A percentile compares a stretch with the other conserved stretches of the same genome.
phyloP scores from a whole-genome alignment of 2,329 filamentous ascomycete species.

The Thelonectria rubi region DNA sequence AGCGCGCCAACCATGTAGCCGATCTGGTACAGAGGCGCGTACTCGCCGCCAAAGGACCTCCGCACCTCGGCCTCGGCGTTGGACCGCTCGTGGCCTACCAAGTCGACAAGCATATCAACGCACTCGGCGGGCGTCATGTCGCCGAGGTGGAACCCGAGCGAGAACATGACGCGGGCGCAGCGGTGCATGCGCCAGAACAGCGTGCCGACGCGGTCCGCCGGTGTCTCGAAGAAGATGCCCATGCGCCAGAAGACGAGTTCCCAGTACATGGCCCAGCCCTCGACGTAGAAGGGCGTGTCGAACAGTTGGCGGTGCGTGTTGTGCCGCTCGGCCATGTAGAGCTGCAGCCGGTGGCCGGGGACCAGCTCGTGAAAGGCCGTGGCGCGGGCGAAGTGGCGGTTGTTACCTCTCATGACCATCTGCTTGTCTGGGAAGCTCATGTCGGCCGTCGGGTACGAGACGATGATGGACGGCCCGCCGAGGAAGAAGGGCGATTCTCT shows the following conservation, averaged over 20 bases:
- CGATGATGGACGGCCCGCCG: conserved; percentile 61
- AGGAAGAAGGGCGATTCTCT: conserved; percentile 68
- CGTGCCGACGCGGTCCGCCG: conserved; percentile 64
- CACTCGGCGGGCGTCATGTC: conserved; percentile 62
- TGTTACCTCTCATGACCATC: conserved; percentile 69
- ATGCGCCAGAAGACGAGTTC: conserved; percentile 66
- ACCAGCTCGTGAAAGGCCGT: conserved; percentile 71
- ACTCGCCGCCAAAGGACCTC: conserved; percentile 64
- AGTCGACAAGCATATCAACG: conserved; percentile 64
- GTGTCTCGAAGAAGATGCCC: conserved; percentile 58
- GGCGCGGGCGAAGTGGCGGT: conserved; percentile 63
- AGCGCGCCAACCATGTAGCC: conserved; percentile 69
- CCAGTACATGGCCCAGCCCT: conserved; percentile 71
- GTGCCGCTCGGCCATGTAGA: conserved; percentile 57
- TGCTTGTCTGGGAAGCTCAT: conserved; percentile 65
- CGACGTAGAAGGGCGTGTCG: conserved; percentile 66
- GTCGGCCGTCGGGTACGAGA: conserved; percentile 63
- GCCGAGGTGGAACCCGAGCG: conserved; percentile 65
- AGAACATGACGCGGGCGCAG: conserved; percentile 67
- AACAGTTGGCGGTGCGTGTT: conserved; percentile 62
- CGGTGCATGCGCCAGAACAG: conserved; percentile 72
- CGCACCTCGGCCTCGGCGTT: conserved; percentile 70
- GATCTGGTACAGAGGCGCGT: conserved; percentile 66
- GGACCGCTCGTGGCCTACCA: conserved; percentile 66
- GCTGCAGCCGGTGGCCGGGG: conserved; percentile 65